Evolutionary conservation across 106 monocot genomes (phyloP).

Genomic region (Dendrobium catenatum): DNA sequence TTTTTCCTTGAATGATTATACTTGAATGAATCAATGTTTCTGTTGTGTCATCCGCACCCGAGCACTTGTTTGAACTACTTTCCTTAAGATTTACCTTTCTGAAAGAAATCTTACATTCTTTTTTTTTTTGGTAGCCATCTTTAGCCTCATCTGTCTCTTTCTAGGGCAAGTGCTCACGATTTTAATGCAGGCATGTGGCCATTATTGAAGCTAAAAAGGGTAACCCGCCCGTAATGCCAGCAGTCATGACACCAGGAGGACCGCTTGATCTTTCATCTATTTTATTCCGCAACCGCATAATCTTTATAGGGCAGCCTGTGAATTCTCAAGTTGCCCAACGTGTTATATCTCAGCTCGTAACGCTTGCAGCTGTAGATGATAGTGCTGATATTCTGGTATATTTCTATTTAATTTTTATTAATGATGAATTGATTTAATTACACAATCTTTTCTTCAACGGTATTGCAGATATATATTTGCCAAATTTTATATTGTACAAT

Average conservation of each 20-base stretch:
- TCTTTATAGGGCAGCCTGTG: constrained; percentile 86
- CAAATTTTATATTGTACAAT: neutral
- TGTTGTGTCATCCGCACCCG: neutral
- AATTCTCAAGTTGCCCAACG: constrained; percentile 89
- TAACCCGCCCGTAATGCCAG: constrained; percentile 90
- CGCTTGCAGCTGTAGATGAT: constrained; percentile 85
- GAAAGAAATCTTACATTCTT: no score
- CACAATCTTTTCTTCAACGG: neutral
- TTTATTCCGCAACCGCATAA: constrained; percentile 86
- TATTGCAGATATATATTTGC: neutral
- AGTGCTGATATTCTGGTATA: constrained; percentile 80
- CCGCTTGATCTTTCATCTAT: constrained; percentile 83
- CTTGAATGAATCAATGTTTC: neutral
- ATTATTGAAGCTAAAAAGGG: constrained; percentile 52
- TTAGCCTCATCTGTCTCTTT: no score
- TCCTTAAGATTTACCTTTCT: no score
- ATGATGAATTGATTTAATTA: neutral
- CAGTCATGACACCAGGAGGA: constrained; percentile 79
- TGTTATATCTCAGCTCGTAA: constrained; percentile 92
- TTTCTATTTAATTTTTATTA: neutral
- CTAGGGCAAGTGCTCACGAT: neutral
- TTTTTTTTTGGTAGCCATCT: no score
- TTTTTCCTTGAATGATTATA: neutral
- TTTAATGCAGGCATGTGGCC: constrained; percentile 29
- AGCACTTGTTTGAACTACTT: no score